A percentile compares a stretch with the other conserved stretches of the same genome.
phyloP scores from a whole-genome alignment of 2,329 filamentous ascomycete genomes.

The Arthrobotrys musiformis region DNA sequence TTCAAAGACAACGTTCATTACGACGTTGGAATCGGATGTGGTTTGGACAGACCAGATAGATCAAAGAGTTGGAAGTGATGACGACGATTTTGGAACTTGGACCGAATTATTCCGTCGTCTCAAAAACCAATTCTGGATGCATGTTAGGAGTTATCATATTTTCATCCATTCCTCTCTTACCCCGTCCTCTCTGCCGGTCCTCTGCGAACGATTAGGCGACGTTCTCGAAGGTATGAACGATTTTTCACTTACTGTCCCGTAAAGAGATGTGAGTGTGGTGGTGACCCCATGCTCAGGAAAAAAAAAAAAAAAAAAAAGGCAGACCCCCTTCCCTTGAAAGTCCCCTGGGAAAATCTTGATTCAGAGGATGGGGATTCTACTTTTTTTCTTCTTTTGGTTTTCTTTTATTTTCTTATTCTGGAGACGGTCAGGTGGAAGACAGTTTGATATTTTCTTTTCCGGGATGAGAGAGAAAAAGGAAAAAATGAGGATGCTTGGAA shows the following conservation, averaged over 20 bases:
- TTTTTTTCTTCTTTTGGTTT: conserved; percentile 30
- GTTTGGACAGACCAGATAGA: not conserved
- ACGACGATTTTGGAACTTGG: not conserved
- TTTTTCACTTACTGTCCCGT: conserved; percentile 10
- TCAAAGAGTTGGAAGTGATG: not conserved
- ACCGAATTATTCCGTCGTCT: conserved; percentile 17
- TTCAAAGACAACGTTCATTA: not conserved
- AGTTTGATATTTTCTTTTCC: conserved; percentile 37
- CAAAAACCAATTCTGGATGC: not conserved
- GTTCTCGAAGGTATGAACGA: conserved; percentile 37
- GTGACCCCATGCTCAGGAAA: conserved; percentile 54
- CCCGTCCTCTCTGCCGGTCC: not conserved
- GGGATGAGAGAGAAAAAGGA: conserved; percentile 10
- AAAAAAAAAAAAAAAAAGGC: conserved; percentile 44
- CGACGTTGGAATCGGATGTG: conserved; percentile 11
- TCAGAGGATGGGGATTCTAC: conserved; percentile 7
- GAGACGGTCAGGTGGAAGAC: conserved; percentile 53
- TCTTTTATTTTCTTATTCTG: conserved; percentile 25
- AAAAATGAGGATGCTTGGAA: not conserved
- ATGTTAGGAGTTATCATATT: not conserved
- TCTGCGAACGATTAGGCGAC: conserved; percentile 29
- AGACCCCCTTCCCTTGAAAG: conserved; percentile 33
- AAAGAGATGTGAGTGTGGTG: conserved; percentile 19
- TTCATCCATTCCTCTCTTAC: not conserved
- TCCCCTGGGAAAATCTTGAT: conserved; percentile 56